phyloP scores from a whole-genome alignment of 495 filamentous ascomycete genomes.

The Trypethelium eluteriae region DNA sequence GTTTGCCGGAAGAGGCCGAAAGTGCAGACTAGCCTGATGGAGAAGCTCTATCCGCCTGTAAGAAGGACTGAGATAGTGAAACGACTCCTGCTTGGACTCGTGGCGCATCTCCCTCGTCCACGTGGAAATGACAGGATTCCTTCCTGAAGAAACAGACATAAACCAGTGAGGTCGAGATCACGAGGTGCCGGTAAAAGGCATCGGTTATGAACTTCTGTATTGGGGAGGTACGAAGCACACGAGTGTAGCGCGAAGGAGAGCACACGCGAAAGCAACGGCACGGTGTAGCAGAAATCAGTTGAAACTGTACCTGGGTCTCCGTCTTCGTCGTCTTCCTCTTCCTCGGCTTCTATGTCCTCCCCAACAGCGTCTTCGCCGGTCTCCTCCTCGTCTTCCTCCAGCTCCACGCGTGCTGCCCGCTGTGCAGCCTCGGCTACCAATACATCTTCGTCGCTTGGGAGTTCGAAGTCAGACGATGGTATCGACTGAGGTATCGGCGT shows the following conservation, averaged over 20 bases:
- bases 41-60: not conserved
- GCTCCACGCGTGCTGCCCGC: not conserved
- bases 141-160: not conserved
- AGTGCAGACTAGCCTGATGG: too few relatives aligned
- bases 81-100: not conserved
- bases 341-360: conserved; percentile 3
- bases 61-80: not conserved
- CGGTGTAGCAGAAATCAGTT: not conserved
- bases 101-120: not conserved
- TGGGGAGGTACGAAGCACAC: not conserved
- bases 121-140: not conserved
- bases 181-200: not conserved
- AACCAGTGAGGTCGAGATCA: not conserved
- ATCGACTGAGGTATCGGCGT: not conserved
- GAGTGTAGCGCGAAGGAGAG: not conserved
- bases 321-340: not conserved
- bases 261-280: not conserved
- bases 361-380: not conserved
- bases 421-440: not conserved
- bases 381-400: not conserved
- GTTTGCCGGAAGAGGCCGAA: too few relatives aligned
- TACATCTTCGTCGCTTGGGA: conserved; percentile 4
- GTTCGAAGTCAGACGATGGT: conserved; percentile 1
- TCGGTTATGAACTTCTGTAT: not conserved
- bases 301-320: not conserved